Conservation (phyloP, 2,329 filamentous ascomycete genomes). For the Apiospora saccharicola region DNA sequence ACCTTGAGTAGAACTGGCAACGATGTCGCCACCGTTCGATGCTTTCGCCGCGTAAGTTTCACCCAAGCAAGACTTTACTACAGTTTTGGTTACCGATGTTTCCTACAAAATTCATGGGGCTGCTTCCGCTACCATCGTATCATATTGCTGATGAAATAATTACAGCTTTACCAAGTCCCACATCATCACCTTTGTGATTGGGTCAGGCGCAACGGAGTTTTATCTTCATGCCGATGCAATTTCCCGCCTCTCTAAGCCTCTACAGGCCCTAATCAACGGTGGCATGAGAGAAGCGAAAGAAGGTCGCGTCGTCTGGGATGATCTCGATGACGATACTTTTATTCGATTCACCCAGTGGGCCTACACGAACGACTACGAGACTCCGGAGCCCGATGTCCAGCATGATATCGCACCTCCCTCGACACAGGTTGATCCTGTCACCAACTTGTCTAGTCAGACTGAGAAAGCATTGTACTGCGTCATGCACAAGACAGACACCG, state of each 20-base stretch:
- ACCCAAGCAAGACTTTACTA: too few species aligned
- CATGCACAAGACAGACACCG: too few species aligned
- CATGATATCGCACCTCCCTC: too few species aligned
- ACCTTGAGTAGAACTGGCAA: too few species aligned
- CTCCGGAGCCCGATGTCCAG: conserved; percentile 26
- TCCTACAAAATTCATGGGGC: too few species aligned
- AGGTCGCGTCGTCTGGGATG: conserved; percentile 27
- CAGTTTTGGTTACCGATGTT: too few species aligned
- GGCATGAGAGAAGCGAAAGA: conserved; percentile 27
- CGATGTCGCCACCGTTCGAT: too few species aligned
- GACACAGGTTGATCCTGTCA: too few species aligned
- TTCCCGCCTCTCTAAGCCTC: conserved; percentile 26
- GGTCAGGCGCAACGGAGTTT: background rate
- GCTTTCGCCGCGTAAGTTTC: too few species aligned
- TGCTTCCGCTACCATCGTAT: too few species aligned
- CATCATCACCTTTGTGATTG: background rate
- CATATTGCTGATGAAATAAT: too few species aligned
- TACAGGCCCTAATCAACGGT: conserved; percentile 28
- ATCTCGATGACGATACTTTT: conserved; percentile 30
- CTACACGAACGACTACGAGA: conserved; percentile 27
- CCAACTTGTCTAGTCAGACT: background rate
- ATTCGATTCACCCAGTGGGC: conserved; percentile 30
- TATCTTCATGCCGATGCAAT: background rate
- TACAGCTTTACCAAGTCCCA: background rate
- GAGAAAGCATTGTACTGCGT: too few species aligned